Percentiles rank a stretch among this genome's conserved stretches.
Evolutionary conservation across 1,139 yeast species (phyloP).

Genomic region (Kodamaea arcana): DNA sequence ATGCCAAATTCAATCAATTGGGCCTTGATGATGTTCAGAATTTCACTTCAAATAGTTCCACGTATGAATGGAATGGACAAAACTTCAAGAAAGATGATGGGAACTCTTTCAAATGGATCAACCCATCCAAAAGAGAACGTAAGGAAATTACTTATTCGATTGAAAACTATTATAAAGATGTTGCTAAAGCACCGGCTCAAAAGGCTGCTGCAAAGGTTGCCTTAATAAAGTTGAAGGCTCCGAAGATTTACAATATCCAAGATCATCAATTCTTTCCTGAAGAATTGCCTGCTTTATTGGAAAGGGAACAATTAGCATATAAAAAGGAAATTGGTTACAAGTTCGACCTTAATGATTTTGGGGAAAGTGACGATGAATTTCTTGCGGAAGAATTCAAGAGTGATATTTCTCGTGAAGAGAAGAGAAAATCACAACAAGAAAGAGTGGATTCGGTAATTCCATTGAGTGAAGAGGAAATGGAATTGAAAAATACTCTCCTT

Average conservation of each 20-base stretch:
- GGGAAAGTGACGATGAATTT: constrained; percentile 54
- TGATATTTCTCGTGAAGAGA: constrained; percentile 37
- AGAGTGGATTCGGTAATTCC: constrained; percentile 69
- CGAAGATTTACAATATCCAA: constrained; percentile 66
- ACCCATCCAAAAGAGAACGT: constrained; percentile 85
- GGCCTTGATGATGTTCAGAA: constrained; percentile 92
- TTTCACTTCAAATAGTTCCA: constrained; percentile 80
- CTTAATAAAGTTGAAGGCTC: constrained; percentile 57
- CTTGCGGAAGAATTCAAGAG: constrained; percentile 46
- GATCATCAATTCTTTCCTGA: constrained; percentile 88
- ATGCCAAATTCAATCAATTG: constrained; percentile 70
- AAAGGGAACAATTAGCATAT: constrained; percentile 72
- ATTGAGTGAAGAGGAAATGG: constrained; percentile 70
- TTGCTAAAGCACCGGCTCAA: constrained; percentile 38
- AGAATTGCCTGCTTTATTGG: constrained; percentile 60
- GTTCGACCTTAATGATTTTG: constrained; percentile 54
- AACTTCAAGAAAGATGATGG: constrained; percentile 68
- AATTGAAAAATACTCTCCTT: constrained; percentile 56
- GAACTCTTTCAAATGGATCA: constrained; percentile 65
- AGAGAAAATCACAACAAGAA: constrained; percentile 52
- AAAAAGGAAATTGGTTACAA: constrained; percentile 71
- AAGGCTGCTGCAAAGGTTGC: constrained; percentile 16
- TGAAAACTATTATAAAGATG: constrained; percentile 84
- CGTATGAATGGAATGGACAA: constrained; percentile 97
- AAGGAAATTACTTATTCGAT: constrained; percentile 85